Evolutionary conservation across 1,284 basidiomycete species (phyloP).

Genomic region (Sporisorium reilianum): DNA sequence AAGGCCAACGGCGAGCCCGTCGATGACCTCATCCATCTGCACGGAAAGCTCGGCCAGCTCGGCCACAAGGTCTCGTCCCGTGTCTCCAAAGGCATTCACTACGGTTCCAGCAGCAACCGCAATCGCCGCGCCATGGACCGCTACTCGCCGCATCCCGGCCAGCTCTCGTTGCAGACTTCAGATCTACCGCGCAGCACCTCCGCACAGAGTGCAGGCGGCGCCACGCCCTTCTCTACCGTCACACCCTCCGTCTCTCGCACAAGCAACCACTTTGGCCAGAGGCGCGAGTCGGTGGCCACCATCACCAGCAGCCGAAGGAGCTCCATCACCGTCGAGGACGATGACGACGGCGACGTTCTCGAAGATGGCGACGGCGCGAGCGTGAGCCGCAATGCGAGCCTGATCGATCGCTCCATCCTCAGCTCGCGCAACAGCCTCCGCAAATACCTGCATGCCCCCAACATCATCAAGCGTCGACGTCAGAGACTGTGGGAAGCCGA

Average conservation of each 20-base stretch:
- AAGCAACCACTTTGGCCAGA: slow-evolving; percentile 23
- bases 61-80: slow-evolving; percentile 39
- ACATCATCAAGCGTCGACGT: slow-evolving; percentile 46
- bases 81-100: slow-evolving; percentile 56
- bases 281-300: slow-evolving; percentile 43
- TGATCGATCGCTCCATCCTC: slow-evolving; percentile 32
- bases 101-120: slow-evolving; percentile 54
- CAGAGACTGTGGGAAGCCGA: slow-evolving; percentile 49
- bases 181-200: slow-evolving; percentile 30
- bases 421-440: slow-evolving; percentile 46
- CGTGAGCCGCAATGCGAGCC: slow-evolving; percentile 21
- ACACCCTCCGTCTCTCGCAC: slow-evolving; percentile 31
- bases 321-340: slow-evolving; percentile 39
- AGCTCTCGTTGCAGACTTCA: slow-evolving; percentile 26
- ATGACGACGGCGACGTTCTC: slow-evolving; percentile 17
- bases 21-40: slow-evolving; percentile 36
- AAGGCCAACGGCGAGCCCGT: slow-evolving; percentile 45
- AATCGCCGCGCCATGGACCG: slow-evolving; percentile 63
- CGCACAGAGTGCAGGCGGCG: slow-evolving; percentile 17
- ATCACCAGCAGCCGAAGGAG: slow-evolving; percentile 40
- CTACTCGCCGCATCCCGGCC: slow-evolving; percentile 55
- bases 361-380: slow-evolving; percentile 17
- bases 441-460: slow-evolving; percentile 38
- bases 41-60: slow-evolving; percentile 32
- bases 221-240: slow-evolving; percentile 27